Evolutionary conservation across 495 filamentous ascomycete genomes (phyloP), one percentile per base, ranked within the genome.

Genomic region (Neurospora sp.): DNA sequence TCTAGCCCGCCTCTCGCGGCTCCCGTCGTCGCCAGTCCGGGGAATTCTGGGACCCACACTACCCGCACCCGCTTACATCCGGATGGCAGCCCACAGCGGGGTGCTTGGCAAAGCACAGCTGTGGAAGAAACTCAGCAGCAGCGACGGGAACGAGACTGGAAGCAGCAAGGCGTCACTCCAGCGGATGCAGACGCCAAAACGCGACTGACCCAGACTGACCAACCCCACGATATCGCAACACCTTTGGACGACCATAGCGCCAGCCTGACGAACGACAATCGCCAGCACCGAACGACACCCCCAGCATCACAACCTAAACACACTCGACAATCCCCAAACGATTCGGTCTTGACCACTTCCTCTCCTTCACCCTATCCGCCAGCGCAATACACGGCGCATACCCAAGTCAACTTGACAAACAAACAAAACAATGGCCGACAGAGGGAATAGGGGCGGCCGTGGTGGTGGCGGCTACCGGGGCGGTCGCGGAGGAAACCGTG

Each of bases 371-470:
- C 41, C n/a, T 20, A 44, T 27, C 14, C 35, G 39, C 41, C 31
- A 20, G 37, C 62, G 18, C 31, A n/a, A 18, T 2, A 14, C 72
- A 16, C 10, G 16, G 31, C n/a, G 37, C 46, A 39, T 37, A 39
- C 70, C 70, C 70, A 71, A 39, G n/a, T 2, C 35, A 42, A 20
- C 46, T 40, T 39, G 5, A 16, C 35, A 20, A 69, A 38, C 12
- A 44, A 73, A 35, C 42, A 20, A 39, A 41, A 49, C 37, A 31
- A 92, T 93, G 91, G 89, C 91, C 75, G 91, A 93, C 73, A 78
- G 85, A 38, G 84, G 87, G 62, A 81, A 84, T 18, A 76, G 86
- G 71, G 84, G 84, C 39, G 80, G 82, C 39, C 77, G 80, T 40
- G 79, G 82, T 37, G 83, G 85, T 75, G 82, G 85, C 72, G 83